Conservation (phyloP, 805 yeast species). For the Maudiozyma turicensis region DNA sequence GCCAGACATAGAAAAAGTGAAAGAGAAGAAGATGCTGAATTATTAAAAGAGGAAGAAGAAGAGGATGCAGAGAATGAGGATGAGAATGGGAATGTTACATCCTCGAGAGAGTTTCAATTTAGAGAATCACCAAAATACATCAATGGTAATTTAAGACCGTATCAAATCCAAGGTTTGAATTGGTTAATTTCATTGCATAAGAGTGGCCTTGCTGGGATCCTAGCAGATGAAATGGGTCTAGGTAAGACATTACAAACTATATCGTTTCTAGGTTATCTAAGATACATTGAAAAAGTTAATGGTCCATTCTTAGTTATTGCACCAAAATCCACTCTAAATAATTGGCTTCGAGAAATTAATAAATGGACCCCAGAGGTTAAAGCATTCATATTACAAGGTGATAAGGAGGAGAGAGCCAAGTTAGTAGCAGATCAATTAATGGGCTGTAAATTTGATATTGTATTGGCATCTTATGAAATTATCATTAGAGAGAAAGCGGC, state of each 20-base stretch:
- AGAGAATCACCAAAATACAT: slow-evolving; percentile 77
- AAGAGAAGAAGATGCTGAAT: slow-evolving; percentile 69
- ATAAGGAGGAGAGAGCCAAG: slow-evolving; percentile 53
- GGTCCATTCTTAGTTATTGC: slow-evolving; percentile 74
- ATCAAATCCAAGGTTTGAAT: slow-evolving; percentile 72
- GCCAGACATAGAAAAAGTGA: slow-evolving; percentile 58
- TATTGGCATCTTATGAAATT: slow-evolving; percentile 64
- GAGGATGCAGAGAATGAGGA: slow-evolving; percentile 52
- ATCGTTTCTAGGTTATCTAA: slow-evolving; percentile 60
- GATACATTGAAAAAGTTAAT: slow-evolving; percentile 46
- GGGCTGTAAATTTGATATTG: slow-evolving; percentile 61
- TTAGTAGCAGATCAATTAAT: slow-evolving; percentile 42
- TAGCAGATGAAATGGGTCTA: slow-evolving; percentile 82
- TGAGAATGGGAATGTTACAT: slow-evolving; percentile 13
- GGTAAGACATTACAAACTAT: slow-evolving; percentile 78
- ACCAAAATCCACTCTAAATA: slow-evolving; percentile 73
- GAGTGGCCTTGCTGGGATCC: slow-evolving; percentile 61
- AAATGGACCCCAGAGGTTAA: slow-evolving; percentile 75
- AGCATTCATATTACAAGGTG: slow-evolving; percentile 64
- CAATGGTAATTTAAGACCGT: slow-evolving; percentile 56
- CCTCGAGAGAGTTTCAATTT: slow-evolving; percentile 34
- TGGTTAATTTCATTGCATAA: slow-evolving; percentile 66
- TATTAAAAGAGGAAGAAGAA: slow-evolving; percentile 46
- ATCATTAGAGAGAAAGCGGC: slow-evolving; percentile 65
- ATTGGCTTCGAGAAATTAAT: slow-evolving; percentile 70